These are phyloP conservation scores for Flagelloscypha sp. DNA, from an alignment of 768 basidiomycete species.

Conservation along the genomic window DNA sequence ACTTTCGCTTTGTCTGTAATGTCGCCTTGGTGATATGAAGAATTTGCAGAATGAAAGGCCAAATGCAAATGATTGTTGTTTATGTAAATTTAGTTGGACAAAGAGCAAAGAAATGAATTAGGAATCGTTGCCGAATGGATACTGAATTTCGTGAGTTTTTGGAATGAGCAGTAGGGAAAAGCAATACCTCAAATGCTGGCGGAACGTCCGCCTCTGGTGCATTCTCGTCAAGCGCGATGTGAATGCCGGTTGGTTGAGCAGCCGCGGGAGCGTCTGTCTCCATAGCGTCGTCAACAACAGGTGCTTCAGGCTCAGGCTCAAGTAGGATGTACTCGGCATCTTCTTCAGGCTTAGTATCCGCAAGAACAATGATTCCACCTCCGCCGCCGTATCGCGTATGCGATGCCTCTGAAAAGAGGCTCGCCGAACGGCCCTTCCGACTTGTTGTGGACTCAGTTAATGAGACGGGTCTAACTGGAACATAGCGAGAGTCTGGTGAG, in stretches of 20 bases:
- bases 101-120: no score
- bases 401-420: no score
- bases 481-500: constrained; percentile 70
- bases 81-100: no score
- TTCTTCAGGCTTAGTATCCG: constrained; percentile 64
- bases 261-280: constrained; percentile 22
- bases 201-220: constrained; percentile 71
- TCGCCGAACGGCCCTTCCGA: no score
- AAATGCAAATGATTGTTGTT: no score
- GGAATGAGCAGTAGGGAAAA: constrained; percentile 2
- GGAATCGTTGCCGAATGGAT: constrained; percentile 66
- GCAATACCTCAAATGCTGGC: constrained; percentile 69
- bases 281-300: constrained; percentile 13
- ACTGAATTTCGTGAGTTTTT: constrained; percentile 32
- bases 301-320: constrained; percentile 26
- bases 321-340: constrained; percentile 68
- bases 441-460: constrained; percentile 28
- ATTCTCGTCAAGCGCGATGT: constrained; percentile 64
- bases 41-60: no score
- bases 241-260: constrained; percentile 32
- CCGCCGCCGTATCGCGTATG: no score
- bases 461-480: constrained; percentile 80
- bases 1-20: no score
- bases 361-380: constrained; percentile 80
- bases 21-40: no score